Evolutionary conservation across 2,329 filamentous ascomycete genomes (phyloP), one percentile per base, ranked within the genome.

Genomic region (Mycosphaerella sp.): DNA sequence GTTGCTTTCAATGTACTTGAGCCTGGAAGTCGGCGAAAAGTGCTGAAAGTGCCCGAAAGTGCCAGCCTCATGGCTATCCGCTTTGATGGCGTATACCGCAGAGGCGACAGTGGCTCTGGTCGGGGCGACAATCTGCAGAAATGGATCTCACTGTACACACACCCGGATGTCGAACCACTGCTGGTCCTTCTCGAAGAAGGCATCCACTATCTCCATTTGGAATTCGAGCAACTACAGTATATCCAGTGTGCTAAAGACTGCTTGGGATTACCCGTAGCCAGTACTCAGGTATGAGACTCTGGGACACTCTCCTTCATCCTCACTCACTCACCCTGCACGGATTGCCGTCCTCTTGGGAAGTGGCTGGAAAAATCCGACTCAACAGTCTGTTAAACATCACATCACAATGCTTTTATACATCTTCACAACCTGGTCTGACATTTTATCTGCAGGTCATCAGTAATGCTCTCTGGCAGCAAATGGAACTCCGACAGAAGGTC

Each of bases 131-230:
- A 64, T 3, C 70, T 78, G 47, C 68, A 72, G 36, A 66, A 68
- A 2, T 80, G 76, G 72, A 64, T 78, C 27, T 65, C 71, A 5
- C 65, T 78, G 3, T 80, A 80, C 61, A 78, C 76, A 0, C 69
- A 74, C 39, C 71, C 74, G 0, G 78, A 80, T 37, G 71, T 81
- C 39, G 76, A 78, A 57, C 77, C 77, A 8, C 66, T 81, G 4
- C 65, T 79, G 6, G 77, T 79, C 0, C 65, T 81, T 2, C 66
- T 81, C 3, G 78, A 81, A 51, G 76, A 79, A 64, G 79, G 78
- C 0, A 79, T 81, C 7, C 78, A 81, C 59, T 81, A 80, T 64
- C 70, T 80, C 2, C 79, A 81, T 61, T 71, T 81, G 58, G 74
- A 77, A 32, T 80, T 79, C 53, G 79, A 81, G 57, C 77, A 80